Percentiles rank a stretch among this genome's conserved stretches.
Evolutionary conservation across 1,139 yeast species (phyloP).

Genomic region (Taiozyma sp.): DNA sequence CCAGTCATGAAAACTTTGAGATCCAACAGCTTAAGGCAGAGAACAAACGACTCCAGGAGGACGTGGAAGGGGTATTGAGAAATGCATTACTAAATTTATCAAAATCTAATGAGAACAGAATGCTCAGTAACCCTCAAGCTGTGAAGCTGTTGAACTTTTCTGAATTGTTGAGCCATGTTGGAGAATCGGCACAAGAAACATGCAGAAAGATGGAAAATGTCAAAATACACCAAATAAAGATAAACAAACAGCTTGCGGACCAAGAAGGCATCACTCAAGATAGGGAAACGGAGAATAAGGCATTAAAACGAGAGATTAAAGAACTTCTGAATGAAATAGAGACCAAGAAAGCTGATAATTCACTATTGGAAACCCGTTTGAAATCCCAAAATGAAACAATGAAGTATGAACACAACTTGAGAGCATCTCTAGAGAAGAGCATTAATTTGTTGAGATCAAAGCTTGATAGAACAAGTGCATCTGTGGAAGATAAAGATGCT

Average conservation of each 20-base stretch:
- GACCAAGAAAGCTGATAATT: neutral
- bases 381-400: slow-evolving; percentile 1
- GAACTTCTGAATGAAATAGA: slow-evolving; percentile 1
- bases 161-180: neutral
- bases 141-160: neutral
- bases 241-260: slow-evolving; percentile 4
- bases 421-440: neutral
- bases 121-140: neutral
- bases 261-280: neutral
- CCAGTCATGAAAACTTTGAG: neutral
- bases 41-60: neutral
- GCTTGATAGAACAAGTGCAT: neutral
- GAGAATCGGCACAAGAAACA: neutral
- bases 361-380: slow-evolving; percentile 1
- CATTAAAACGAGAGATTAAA: neutral
- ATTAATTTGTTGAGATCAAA: neutral
- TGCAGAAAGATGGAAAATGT: neutral
- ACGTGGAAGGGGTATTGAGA: neutral
- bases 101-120: neutral
- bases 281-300: neutral
- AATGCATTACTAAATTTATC: neutral
- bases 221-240: slow-evolving; percentile 8
- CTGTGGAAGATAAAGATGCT: neutral
- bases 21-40: neutral
- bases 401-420: neutral